These are phyloP conservation scores for Pichia thaimueangensis DNA, from an alignment of 805 yeast genomes.

Conservation along the genomic window DNA sequence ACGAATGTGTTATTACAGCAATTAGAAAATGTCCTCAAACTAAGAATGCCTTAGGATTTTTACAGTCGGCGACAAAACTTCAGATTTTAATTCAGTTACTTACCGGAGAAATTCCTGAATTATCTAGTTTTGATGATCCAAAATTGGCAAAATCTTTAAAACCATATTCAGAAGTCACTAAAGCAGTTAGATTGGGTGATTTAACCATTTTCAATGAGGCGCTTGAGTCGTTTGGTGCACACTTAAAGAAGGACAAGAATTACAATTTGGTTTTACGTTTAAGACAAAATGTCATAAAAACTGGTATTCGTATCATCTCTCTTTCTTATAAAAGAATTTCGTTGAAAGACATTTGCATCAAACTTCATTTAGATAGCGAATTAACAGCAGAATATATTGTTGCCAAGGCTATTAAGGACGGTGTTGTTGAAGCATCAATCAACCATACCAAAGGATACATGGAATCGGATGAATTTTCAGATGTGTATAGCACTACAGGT, in stretches of 20 bases:
- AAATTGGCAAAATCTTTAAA: conserved; percentile 52
- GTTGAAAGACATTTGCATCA: conserved; percentile 87
- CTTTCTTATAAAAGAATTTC: conserved; percentile 87
- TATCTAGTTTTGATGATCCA: conserved; percentile 68
- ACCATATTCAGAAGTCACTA: conserved; percentile 82
- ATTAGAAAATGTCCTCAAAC: conserved; percentile 95
- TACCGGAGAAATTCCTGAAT: conserved; percentile 95
- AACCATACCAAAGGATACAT: conserved; percentile 88
- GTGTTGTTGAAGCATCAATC: conserved; percentile 91
- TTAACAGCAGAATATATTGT: conserved; percentile 96
- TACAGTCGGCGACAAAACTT: conserved; percentile 84
- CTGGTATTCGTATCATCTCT: conserved; percentile 92
- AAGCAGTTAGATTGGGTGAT: conserved; percentile 91
- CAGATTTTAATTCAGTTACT: conserved; percentile 83
- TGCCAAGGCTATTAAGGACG: conserved; percentile 93
- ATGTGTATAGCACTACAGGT: conserved; percentile 77
- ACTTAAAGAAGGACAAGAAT: conserved; percentile 68
- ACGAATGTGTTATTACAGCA: conserved; percentile 88
- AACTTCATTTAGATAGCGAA: conserved; percentile 87
- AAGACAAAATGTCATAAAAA: conserved; percentile 94
- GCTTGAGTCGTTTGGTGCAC: conserved; percentile 52
- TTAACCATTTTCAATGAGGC: conserved; percentile 71
- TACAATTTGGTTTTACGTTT: conserved; percentile 80
- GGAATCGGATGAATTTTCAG: conserved; percentile 81
- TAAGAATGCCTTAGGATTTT: conserved; percentile 72